Conservation (phyloP, 257 asterid species). For the Mitragyna speciosa region DNA sequence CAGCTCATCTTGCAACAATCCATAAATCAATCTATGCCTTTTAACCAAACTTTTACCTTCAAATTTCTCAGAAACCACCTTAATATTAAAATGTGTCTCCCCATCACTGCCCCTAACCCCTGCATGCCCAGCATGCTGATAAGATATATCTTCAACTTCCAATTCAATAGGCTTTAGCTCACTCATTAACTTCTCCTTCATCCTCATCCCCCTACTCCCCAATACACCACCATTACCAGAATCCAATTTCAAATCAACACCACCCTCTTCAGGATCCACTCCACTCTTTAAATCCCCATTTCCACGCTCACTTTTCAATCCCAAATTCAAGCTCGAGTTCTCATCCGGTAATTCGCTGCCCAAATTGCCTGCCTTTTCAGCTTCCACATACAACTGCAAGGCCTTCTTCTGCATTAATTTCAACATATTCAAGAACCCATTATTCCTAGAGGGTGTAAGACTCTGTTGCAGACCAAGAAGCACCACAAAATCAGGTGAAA, state of each 20-base stretch:
- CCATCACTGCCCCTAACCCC: constrained; percentile 71
- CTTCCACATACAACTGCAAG: constrained; percentile 53
- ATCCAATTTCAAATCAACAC: constrained; percentile 9
- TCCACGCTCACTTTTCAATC: constrained; percentile 23
- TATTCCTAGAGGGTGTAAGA: constrained; percentile 72
- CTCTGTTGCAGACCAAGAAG: constrained; percentile 80
- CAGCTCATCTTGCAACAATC: constrained; percentile 75
- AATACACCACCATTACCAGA: constrained; percentile 31
- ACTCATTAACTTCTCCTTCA: constrained; percentile 50
- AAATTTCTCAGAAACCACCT: constrained; percentile 65
- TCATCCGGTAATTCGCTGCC: constrained; percentile 21
- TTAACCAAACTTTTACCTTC: constrained; percentile 92
- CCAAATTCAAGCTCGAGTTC: constrained; percentile 26
- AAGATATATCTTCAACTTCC: constrained; percentile 73
- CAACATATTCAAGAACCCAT: constrained; percentile 91
- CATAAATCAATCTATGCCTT: constrained; percentile 78
- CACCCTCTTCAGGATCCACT: constrained; percentile 24
- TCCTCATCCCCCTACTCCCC: constrained; percentile 64
- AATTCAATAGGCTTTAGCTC: constrained; percentile 53
- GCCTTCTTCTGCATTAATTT: constrained; percentile 86
- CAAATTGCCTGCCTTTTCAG: constrained; percentile 39
- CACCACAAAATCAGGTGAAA: constrained; percentile 70
- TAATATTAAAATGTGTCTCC: constrained; percentile 84
- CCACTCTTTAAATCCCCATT: constrained; percentile 21
- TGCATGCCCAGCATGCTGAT: constrained; percentile 86